These are phyloP conservation scores for Urochloa ruziziensis DNA, from an alignment of 176 grass and related monocot species.

Conservation along the genomic window DNA sequence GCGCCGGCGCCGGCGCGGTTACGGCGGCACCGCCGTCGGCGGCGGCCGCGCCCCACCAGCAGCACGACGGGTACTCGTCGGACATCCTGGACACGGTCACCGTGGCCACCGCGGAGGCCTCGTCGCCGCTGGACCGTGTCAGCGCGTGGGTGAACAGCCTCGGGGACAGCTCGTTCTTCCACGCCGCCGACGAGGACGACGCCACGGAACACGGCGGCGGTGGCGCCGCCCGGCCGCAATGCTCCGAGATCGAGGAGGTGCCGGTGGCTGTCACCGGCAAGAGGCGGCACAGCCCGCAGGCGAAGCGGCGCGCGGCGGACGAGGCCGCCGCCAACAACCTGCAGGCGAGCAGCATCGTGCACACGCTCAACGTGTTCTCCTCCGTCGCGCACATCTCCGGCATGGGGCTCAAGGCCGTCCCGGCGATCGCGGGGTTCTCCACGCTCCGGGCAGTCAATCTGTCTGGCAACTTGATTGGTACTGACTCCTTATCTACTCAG, in stretches of 20 bases:
- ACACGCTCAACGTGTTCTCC: constrained; percentile 58
- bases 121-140: constrained; percentile 67
- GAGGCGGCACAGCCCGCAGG: not conserved
- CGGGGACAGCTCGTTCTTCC: constrained; percentile 32
- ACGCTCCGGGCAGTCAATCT: constrained; percentile 79
- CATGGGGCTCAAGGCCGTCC: constrained; percentile 75
- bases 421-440: constrained; percentile 66
- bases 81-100: constrained; percentile 55
- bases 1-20: no score
- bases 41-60: not conserved
- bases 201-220: not conserved
- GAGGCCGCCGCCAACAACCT: constrained; percentile 35
- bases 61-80: constrained; percentile 66
- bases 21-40: not conserved
- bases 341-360: constrained; percentile 60
- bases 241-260: constrained; percentile 52
- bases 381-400: constrained; percentile 68
- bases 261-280: constrained; percentile 36
- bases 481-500: not conserved
- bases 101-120: constrained; percentile 24
- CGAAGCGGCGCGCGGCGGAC: constrained; percentile 27
- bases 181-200: constrained; percentile 19
- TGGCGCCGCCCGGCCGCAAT: not conserved
- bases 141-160: constrained; percentile 94
- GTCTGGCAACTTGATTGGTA: constrained; percentile 91